Evolutionary conservation across 768 basidiomycete genomes (phyloP), one percentile per base, ranked within the genome.

Genomic region (Chalciporus pseudorubinellus): DNA sequence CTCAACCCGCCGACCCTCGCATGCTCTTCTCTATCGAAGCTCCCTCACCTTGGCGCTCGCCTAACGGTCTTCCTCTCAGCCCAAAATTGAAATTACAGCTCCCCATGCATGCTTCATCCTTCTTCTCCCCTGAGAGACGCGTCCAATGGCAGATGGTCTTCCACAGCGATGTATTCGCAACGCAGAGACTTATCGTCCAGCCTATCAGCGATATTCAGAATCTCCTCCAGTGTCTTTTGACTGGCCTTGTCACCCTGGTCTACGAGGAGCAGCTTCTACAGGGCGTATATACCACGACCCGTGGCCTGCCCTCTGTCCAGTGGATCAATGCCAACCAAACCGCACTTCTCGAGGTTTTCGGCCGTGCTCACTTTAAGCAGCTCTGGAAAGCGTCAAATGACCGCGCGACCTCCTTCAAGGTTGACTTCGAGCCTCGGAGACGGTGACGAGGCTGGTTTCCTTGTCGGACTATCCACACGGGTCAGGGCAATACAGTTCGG

Each of bases 121-220:
- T 92, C 71, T 92, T 92, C 73, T 87, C 85, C 44, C 88, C 88
- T 11, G 87, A 92, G 66, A 75, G 89, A 59, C 82, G 87, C 53
- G 80, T 91, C 41, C 89, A 91, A 65, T 92, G 90, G 89, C 82
- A 91, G 67, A 90, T 91, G 89, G 87, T 90, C 60, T 92, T 92
- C 65, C 89, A 86, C 65, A 82, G 80, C 61, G 85, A 86, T 68
- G 81, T 83, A 45, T 87, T 87, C 70, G 84, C 84, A 61, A 83
- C 81, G 24, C 78, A 85, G 50, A 76, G 85, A 29, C 83, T 84
- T 67, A 79, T 83, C 58, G 80, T 82, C 49, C 78, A 80, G 26
- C 85, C 85, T 43, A 79, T 87, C 66, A 81, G 78, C 68, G 85
- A 87, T 66, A 83, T 87, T 58, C 73, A 87, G 52, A 77, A 77